phyloP scores from a whole-genome alignment of 257 asterid genomes.

The Misopates orontium region DNA sequence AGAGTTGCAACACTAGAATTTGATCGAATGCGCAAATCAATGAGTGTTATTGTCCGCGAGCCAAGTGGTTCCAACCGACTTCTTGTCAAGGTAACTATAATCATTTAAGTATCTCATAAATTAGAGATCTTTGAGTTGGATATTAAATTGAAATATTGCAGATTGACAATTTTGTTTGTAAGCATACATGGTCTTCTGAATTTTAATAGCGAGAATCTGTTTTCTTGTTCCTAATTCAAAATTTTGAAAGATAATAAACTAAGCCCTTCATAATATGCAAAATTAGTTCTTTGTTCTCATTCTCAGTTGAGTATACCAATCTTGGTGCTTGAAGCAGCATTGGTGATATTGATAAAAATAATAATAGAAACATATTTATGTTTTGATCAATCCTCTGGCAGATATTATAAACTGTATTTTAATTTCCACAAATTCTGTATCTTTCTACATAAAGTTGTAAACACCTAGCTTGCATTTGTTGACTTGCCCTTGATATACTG shows the following conservation, averaged over 20 bases:
- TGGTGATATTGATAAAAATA: no score
- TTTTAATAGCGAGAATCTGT: neutral
- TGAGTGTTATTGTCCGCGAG: constrained; percentile 76
- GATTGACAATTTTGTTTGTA: neutral
- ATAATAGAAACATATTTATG: no score
- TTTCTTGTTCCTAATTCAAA: neutral
- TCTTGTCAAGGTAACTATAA: constrained; percentile 72
- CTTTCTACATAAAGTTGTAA: constrained; percentile 4
- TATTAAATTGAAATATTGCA: neutral
- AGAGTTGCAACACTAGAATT: constrained; percentile 80
- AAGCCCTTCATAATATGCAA: no score
- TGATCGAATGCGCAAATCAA: constrained; percentile 86
- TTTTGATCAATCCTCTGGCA: no score
- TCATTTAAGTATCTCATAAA: neutral
- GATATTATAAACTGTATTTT: no score
- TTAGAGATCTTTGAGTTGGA: neutral
- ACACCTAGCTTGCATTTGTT: constrained; percentile 7
- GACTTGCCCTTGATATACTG: constrained; percentile 13
- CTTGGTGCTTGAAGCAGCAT: no score
- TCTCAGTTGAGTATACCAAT: no score
- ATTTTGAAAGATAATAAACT: no score
- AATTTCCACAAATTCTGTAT: no score
- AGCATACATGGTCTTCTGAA: neutral
- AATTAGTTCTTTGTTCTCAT: no score
- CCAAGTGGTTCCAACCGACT: constrained; percentile 64